Evolutionary conservation across 2,329 filamentous ascomycete genomes (phyloP).

Genomic region (Fusarium temperatum): DNA sequence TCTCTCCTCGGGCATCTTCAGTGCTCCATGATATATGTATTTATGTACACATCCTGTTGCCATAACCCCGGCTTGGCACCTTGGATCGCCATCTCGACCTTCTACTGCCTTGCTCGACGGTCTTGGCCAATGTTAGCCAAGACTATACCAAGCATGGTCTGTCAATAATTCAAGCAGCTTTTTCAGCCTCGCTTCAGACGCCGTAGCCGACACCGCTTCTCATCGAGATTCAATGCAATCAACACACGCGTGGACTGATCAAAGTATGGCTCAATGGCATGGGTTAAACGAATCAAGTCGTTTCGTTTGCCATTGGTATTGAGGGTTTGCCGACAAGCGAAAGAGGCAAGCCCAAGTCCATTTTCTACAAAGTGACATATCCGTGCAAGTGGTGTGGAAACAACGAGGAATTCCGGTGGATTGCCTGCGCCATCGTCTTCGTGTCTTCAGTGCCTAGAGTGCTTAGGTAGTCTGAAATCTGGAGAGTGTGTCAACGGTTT

Average conservation of each 20-base stretch:
- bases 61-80: conserved; percentile 37
- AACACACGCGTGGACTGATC: background rate
- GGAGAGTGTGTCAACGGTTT: background rate
- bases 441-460: background rate
- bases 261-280: background rate
- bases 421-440: background rate
- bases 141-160: conserved; percentile 7
- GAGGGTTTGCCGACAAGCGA: background rate
- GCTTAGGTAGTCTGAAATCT: background rate
- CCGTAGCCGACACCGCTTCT: background rate
- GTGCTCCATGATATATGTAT: conserved; percentile 8
- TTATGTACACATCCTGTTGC: conserved; percentile 9
- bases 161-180: background rate
- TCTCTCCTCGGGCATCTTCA: background rate
- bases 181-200: conserved; percentile 14
- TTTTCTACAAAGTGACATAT: background rate
- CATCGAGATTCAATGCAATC: conserved; percentile 27
- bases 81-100: conserved; percentile 18
- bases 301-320: background rate
- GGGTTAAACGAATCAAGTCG: background rate
- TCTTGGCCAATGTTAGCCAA: conserved; percentile 32
- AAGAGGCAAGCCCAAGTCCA: background rate
- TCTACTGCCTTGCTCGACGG: conserved; percentile 28
- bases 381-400: background rate
- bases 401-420: background rate